Evolutionary conservation across 805 yeast genomes (phyloP).

Genomic region (Candida ipomoeae): DNA sequence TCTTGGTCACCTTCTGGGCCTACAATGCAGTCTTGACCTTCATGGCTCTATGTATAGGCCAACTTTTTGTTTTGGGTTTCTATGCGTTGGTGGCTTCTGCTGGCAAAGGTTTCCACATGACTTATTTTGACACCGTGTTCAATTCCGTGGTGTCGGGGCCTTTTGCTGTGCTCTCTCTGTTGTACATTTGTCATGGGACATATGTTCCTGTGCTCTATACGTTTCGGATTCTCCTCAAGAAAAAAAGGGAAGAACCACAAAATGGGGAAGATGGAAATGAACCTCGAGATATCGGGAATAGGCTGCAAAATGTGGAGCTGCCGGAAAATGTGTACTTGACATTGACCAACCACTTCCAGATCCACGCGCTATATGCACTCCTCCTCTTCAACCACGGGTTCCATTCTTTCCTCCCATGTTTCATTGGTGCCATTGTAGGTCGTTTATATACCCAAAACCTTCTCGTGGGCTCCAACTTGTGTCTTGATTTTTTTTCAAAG

Average conservation of each 20-base stretch:
- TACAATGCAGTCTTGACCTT: conserved; percentile 45
- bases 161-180: conserved; percentile 35
- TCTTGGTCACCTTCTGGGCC: conserved; percentile 39
- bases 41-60: conserved; percentile 41
- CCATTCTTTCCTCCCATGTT: conserved; percentile 33
- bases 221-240: conserved; percentile 27
- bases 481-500: background rate
- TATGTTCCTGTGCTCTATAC: conserved; percentile 33
- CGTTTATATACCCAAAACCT: conserved; percentile 40
- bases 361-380: conserved; percentile 34
- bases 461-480: conserved; percentile 37
- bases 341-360: conserved; percentile 36
- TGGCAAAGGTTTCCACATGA: conserved; percentile 6
- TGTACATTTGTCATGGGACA: conserved; percentile 36
- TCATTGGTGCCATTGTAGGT: conserved; percentile 43
- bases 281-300: background rate
- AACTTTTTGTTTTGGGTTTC: conserved; percentile 28
- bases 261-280: no score
- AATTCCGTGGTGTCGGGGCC: conserved; percentile 39
- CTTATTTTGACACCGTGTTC: conserved; percentile 26
- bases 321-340: conserved; percentile 8
- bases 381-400: conserved; percentile 44
- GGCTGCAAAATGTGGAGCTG: background rate
- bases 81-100: conserved; percentile 26
- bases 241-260: background rate